Evolutionary conservation across 495 filamentous ascomycete species (phyloP), one percentile per base, ranked within the genome.

Genomic region (Xanthoparmelia taractica): DNA sequence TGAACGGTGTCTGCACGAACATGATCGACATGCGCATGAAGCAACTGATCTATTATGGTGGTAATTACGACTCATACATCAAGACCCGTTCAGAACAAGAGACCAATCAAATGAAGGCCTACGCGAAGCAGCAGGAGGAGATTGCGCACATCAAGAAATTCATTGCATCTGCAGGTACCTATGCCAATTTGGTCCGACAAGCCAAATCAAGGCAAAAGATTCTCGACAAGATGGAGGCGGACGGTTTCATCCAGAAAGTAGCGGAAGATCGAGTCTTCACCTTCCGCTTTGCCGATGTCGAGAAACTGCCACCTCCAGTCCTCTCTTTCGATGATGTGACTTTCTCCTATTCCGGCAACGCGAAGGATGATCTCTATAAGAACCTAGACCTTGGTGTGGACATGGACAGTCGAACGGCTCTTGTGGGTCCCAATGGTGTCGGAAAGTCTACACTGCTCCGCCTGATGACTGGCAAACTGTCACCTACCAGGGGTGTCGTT

Each of bases 131-230:
- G 73, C 94, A 99, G 73, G 94, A 99, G 63, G 94, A 99, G 83
- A 99, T 99, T 72, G 79, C 85, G 66, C 94, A 99, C 80, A 99
- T 99, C 85, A 99, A 99, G 84, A 96, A 97, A 79, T 99, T 99
- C 83, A 99, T 99, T 74, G 94, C 94, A 68, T 97, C 93, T 57
- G 94, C 95, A 59, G 94, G 94, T 92, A 99, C 94, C 64, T 99
- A 99, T 73, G 94, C 94, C 82, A 99, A 99, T 81, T 84, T 99
- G 77, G 94, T 99, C 70, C 82, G 91, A 72, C 94, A 98, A 80
- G 94, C 94, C 75, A 98, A 98, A 82, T 97, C 94, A 37, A 87
- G 94, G 57, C 94, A 98, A 77, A 98, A 98, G 90, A 97, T 98
- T 75, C 84, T 98, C 63, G 94, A 98, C 84, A 98, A 98, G 84